phyloP scores from a whole-genome alignment of 2,329 filamentous ascomycete species.

The Akanthomyces lecanii region DNA sequence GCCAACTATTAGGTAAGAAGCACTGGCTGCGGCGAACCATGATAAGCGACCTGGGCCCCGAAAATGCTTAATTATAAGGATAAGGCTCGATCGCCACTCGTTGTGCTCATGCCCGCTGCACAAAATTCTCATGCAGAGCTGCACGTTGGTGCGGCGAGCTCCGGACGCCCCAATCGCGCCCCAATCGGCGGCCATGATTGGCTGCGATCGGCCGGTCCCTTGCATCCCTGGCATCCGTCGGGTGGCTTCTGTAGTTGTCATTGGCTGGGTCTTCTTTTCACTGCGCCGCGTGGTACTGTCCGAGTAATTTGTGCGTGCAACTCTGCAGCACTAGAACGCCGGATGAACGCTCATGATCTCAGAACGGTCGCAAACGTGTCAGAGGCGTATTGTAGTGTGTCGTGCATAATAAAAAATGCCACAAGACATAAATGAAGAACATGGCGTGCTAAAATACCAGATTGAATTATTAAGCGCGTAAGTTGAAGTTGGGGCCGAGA shows the following conservation, averaged over 20 bases:
- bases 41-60: neutral
- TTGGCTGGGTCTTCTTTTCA: neutral
- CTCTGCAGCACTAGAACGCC: too few species aligned
- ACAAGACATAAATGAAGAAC: too few species aligned
- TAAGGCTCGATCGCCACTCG: neutral
- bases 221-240: neutral
- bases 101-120: neutral
- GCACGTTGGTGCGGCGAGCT: neutral
- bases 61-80: conserved; percentile 15
- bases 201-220: neutral
- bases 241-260: neutral
- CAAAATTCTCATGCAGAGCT: neutral
- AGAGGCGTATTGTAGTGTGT: too few species aligned
- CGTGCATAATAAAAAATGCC: too few species aligned
- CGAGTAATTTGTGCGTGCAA: too few species aligned
- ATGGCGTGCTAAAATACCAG: too few species aligned
- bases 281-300: neutral
- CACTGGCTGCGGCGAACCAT: neutral
- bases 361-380: too few species aligned
- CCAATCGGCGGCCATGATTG: neutral
- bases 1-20: conserved; percentile 12
- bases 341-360: too few species aligned
- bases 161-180: neutral
- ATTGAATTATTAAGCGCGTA: too few species aligned
- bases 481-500: too few species aligned